phyloP scores from a whole-genome alignment of 768 basidiomycete species.

The Auricularia sp. region DNA sequence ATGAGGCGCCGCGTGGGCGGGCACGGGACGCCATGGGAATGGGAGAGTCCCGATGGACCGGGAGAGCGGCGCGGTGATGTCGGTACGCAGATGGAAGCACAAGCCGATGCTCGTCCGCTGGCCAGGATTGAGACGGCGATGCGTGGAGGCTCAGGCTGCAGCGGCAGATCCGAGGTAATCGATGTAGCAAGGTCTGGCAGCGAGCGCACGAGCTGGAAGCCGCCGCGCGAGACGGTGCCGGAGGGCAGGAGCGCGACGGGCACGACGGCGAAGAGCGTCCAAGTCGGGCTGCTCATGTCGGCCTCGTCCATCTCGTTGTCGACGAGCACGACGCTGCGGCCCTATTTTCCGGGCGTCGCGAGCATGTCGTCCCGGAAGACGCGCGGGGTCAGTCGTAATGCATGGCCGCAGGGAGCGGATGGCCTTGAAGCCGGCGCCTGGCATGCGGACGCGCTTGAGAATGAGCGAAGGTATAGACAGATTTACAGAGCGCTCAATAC shows the following conservation, averaged over 20 bases:
- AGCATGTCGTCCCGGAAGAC: slow-evolving; percentile 59
- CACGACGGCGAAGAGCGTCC: slow-evolving; percentile 61
- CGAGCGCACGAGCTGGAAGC: slow-evolving; percentile 51
- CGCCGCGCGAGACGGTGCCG: slow-evolving; percentile 54
- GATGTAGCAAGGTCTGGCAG: slow-evolving; percentile 49
- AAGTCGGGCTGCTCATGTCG: slow-evolving; percentile 51
- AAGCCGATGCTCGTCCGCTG: background rate
- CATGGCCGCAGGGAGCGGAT: slow-evolving; percentile 67
- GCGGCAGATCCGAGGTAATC: slow-evolving; percentile 26
- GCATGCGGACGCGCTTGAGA: slow-evolving; percentile 72
- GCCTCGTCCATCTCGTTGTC: slow-evolving; percentile 68
- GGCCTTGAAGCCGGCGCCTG: slow-evolving; percentile 54
- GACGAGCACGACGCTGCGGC: no score
- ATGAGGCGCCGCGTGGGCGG: background rate
- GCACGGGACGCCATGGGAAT: background rate
- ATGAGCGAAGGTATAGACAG: slow-evolving; percentile 86
- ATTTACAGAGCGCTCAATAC: slow-evolving; percentile 65
- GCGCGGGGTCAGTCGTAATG: slow-evolving; percentile 69
- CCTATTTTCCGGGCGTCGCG: no score
- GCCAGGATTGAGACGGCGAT: background rate
- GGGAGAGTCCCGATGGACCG: background rate
- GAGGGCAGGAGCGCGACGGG: slow-evolving; percentile 42
- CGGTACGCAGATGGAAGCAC: background rate
- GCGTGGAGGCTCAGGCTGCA: slow-evolving; percentile 2
- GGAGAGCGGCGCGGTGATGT: background rate